phyloP scores from a whole-genome alignment of 2,329 filamentous ascomycete species.

The Ambrosiella xylebori region DNA sequence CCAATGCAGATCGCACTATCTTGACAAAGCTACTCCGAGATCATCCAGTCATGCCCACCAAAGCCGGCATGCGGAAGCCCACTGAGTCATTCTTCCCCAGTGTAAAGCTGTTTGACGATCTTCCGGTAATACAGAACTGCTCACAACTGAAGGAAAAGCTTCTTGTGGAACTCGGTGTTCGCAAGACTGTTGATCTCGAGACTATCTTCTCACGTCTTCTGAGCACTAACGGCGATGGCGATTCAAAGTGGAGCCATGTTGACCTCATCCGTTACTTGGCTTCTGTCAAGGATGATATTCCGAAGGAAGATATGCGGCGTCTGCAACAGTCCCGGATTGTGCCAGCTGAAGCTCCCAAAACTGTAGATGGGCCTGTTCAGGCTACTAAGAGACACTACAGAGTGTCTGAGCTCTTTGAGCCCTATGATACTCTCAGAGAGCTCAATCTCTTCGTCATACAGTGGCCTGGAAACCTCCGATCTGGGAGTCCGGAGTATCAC shows the following conservation, averaged over 20 bases:
- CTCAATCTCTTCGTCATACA: slow-evolving; percentile 61
- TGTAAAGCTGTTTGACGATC: slow-evolving; percentile 89
- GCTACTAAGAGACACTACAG: slow-evolving; percentile 42
- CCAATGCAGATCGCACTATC: slow-evolving; percentile 8
- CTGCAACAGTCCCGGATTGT: slow-evolving; percentile 66
- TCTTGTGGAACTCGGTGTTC: slow-evolving; percentile 62
- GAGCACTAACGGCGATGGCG: slow-evolving; percentile 34
- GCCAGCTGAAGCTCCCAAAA: slow-evolving; percentile 50
- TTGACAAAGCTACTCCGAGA: slow-evolving; percentile 35
- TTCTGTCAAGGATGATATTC: slow-evolving; percentile 80
- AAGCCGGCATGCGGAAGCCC: slow-evolving; percentile 72
- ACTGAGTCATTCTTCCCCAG: slow-evolving; percentile 76
- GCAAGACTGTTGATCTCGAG: slow-evolving; percentile 86
- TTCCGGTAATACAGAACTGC: slow-evolving; percentile 63
- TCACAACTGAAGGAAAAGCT: slow-evolving; percentile 83
- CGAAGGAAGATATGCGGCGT: slow-evolving; percentile 59
- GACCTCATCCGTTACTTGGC: slow-evolving; percentile 89
- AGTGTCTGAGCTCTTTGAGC: slow-evolving; percentile 67
- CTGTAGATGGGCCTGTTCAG: slow-evolving; percentile 32
- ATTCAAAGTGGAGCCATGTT: slow-evolving; percentile 71
- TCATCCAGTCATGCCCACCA: slow-evolving; percentile 72
- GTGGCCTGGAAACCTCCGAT: slow-evolving; percentile 57
- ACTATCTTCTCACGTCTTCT: slow-evolving; percentile 83
- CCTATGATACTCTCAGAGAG: slow-evolving; percentile 49
- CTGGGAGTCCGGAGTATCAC: slow-evolving; percentile 50